Conservation (phyloP, 176 grass and related monocot genomes). For the Thalia dealbata region DNA sequence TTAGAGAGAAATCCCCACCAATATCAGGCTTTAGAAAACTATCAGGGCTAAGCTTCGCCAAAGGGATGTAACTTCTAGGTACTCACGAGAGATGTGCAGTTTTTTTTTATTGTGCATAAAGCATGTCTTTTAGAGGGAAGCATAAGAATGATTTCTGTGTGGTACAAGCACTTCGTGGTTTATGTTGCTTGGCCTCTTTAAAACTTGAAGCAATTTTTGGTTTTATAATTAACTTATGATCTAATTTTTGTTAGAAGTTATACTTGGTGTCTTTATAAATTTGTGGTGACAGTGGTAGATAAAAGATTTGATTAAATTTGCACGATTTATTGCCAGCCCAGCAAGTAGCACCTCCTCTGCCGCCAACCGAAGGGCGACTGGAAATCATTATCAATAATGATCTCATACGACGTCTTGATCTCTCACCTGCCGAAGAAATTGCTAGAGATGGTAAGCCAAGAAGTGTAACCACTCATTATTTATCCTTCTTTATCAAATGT, state of each 20-base stretch:
- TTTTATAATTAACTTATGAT: neutral
- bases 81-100: neutral
- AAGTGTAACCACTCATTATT: neutral
- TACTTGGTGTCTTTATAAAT: neutral
- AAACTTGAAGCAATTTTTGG: neutral
- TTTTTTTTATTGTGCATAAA: too few species aligned
- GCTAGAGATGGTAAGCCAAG: constrained; percentile 33
- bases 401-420: constrained; percentile 40
- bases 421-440: constrained; percentile 38
- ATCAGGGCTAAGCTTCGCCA: neutral
- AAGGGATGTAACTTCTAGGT: neutral
- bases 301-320: neutral
- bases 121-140: too few species aligned
- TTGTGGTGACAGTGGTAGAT: neutral
- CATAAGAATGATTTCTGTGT: too few species aligned
- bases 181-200: neutral
- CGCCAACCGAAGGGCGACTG: constrained; percentile 56
- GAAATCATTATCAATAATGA: constrained; percentile 56
- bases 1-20: neutral
- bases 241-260: neutral
- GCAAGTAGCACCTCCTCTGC: constrained; percentile 56
- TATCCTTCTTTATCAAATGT: neutral
- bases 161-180: neutral
- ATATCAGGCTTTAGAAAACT: neutral
- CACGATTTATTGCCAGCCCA: constrained; percentile 14